Evolutionary conservation across 2,329 filamentous ascomycete species (phyloP).

Genomic region (Aspergillus sp.): DNA sequence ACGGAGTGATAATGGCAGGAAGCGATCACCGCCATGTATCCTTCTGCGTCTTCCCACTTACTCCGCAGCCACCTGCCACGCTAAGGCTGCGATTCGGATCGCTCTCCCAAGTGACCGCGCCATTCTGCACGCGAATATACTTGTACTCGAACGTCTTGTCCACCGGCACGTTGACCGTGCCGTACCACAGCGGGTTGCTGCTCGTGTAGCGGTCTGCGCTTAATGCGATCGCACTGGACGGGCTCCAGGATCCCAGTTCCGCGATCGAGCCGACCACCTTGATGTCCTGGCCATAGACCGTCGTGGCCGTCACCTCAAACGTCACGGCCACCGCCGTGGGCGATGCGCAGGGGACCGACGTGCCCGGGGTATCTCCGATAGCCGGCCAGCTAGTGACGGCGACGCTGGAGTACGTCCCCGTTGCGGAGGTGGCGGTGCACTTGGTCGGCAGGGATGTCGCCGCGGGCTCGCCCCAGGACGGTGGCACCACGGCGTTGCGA

Average conservation of each 20-base stretch:
- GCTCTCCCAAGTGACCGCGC: constrained; percentile 62
- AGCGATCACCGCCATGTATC: constrained; percentile 38
- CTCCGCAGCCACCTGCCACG: constrained; percentile 38
- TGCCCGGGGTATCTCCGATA: constrained; percentile 16
- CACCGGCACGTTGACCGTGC: constrained; percentile 54
- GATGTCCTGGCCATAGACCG: constrained; percentile 63
- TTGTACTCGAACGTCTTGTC: constrained; percentile 65
- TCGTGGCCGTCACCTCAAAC: constrained; percentile 60
- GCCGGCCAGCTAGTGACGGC: constrained; percentile 35
- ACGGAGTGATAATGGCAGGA: background rate
- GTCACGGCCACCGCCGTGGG: constrained; percentile 57
- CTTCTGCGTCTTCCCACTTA: constrained; percentile 31
- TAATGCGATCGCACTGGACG: constrained; percentile 54
- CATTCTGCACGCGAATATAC: constrained; percentile 62
- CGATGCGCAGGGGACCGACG: constrained; percentile 15
- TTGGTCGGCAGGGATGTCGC: constrained; percentile 31
- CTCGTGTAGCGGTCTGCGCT: constrained; percentile 60
- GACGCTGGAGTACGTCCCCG: constrained; percentile 32
- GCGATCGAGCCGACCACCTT: constrained; percentile 62
- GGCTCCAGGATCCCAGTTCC: constrained; percentile 64
- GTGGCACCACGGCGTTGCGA: constrained; percentile 32
- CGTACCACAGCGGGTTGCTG: constrained; percentile 62
- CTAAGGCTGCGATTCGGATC: constrained; percentile 46
- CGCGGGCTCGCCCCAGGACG: constrained; percentile 34
- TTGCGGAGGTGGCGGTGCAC: constrained; percentile 32